These are phyloP conservation scores for Chlorella sp. DNA, from an alignment of 139 green algal genomes.

Conservation along the genomic window DNA sequence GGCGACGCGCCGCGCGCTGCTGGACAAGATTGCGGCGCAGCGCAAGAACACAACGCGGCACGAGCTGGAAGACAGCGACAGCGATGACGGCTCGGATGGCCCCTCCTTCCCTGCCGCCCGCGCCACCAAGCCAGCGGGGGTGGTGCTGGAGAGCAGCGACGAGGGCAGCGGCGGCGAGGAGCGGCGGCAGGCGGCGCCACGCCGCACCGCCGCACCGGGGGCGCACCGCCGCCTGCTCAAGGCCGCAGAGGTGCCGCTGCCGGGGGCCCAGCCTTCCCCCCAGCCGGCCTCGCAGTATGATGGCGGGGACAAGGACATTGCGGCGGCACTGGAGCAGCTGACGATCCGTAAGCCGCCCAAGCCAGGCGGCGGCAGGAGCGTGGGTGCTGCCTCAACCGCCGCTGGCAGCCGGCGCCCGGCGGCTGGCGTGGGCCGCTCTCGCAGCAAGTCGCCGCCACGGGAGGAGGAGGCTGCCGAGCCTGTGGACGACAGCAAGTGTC, in stretches of 20 bases:
- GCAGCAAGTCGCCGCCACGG: background rate
- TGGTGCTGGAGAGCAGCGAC: slow-evolving; percentile 2
- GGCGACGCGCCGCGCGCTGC: background rate
- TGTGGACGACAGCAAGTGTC: background rate
- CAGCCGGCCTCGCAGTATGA: background rate
- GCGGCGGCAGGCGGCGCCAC: background rate
- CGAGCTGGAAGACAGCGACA: slow-evolving; percentile 1
- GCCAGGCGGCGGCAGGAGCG: background rate
- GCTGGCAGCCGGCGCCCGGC: too few species aligned
- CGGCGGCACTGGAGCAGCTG: slow-evolving; percentile 1
- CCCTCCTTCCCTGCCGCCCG: background rate
- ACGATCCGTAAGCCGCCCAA: background rate
- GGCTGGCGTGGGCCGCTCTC: too few species aligned
- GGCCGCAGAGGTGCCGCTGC: background rate
- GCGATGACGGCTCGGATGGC: background rate
- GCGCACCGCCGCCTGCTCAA: slow-evolving; percentile 4
- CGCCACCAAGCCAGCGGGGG: background rate
- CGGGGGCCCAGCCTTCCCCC: too few species aligned
- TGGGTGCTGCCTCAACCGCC: too few species aligned
- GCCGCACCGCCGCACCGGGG: background rate
- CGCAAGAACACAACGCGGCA: background rate
- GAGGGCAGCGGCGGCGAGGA: background rate
- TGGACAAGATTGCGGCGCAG: background rate
- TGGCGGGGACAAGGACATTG: slow-evolving; percentile 5
- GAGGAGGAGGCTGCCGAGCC: background rate